Conservation (phyloP, 768 basidiomycete genomes). For the Chlorophyllum brunneum region DNA sequence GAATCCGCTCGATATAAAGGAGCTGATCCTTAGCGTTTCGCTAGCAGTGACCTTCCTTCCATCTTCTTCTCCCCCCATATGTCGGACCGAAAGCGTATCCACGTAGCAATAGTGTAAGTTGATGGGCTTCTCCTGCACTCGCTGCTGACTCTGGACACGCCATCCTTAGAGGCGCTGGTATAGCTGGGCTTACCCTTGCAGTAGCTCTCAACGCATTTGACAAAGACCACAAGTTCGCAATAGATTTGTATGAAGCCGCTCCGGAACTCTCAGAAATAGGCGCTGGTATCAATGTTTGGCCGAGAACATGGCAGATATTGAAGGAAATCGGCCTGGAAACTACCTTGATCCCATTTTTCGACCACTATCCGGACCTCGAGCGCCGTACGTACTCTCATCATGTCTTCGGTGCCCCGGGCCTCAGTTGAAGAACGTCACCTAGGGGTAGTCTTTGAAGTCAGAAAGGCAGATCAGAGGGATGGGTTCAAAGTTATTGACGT, state of each 20-base stretch:
- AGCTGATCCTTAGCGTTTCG: neutral
- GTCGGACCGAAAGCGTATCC: conserved; percentile 4
- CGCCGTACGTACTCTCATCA: conserved; percentile 2
- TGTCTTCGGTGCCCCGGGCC: no score
- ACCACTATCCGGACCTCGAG: conserved; percentile 13
- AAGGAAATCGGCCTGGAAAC: conserved; percentile 11
- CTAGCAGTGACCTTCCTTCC: neutral
- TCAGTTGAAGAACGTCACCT: neutral
- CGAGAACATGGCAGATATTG: conserved; percentile 17
- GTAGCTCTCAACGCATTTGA: conserved; percentile 25
- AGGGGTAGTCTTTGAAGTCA: conserved; percentile 23
- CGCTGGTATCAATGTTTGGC: conserved; percentile 39
- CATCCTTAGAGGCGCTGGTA: conserved; percentile 33
- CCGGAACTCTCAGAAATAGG: conserved; percentile 37
- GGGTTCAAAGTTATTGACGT: conserved; percentile 9
- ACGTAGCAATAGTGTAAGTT: conserved; percentile 5
- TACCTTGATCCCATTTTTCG: conserved; percentile 11
- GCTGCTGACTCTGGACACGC: neutral
- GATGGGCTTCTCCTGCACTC: conserved; percentile 17
- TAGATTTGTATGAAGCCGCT: conserved; percentile 40
- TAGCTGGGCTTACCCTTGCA: conserved; percentile 36
- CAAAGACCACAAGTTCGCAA: conserved; percentile 19
- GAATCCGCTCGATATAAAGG: no score
- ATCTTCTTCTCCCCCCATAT: neutral
- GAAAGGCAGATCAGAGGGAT: conserved; percentile 27